Conservation (phyloP, 148 eudicot species). For the Heliosperma pusillum region DNA sequence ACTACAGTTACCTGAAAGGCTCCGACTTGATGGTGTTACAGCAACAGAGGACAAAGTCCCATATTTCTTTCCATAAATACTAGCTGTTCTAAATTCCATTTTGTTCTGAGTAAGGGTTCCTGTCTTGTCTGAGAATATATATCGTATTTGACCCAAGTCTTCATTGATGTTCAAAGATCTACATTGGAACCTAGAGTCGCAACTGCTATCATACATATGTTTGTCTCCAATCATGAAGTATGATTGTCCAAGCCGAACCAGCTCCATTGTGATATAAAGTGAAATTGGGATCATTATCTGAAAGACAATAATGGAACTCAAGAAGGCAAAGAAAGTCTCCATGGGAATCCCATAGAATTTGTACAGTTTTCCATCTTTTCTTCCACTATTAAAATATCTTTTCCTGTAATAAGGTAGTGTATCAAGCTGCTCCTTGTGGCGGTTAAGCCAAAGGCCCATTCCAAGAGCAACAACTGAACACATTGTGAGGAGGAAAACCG, state of each 20-base stretch:
- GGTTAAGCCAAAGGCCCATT: conserved; percentile 82
- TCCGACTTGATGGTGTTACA: conserved; percentile 30
- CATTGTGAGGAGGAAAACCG: conserved; percentile 79
- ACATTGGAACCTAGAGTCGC: conserved; percentile 83
- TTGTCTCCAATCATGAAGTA: conserved; percentile 93
- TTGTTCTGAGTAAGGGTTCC: conserved; percentile 95
- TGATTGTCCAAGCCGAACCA: conserved; percentile 93
- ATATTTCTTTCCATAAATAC: conserved; percentile 68
- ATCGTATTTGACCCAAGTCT: conserved; percentile 94
- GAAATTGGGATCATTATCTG: conserved; percentile 98
- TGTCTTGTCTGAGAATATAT: conserved; percentile 90
- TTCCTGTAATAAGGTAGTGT: conserved; percentile 83
- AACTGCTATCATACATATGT: conserved; percentile 67
- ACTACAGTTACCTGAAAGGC: conserved; percentile 43
- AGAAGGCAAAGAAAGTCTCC: conserved; percentile 88
- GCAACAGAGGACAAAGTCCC: conserved; percentile 34
- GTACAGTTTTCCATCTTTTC: conserved; percentile 45
- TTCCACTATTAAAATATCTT: conserved; percentile 47
- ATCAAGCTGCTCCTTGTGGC: conserved; percentile 64
- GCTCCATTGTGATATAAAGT: conserved; percentile 90
- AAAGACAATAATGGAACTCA: conserved; percentile 89
- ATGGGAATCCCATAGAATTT: conserved; percentile 76
- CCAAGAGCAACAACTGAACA: conserved; percentile 83
- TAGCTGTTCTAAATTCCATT: conserved; percentile 88
- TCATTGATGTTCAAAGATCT: conserved; percentile 95